Conservation (phyloP, 176 grass and related monocot genomes). For the Zizania latifolia region DNA sequence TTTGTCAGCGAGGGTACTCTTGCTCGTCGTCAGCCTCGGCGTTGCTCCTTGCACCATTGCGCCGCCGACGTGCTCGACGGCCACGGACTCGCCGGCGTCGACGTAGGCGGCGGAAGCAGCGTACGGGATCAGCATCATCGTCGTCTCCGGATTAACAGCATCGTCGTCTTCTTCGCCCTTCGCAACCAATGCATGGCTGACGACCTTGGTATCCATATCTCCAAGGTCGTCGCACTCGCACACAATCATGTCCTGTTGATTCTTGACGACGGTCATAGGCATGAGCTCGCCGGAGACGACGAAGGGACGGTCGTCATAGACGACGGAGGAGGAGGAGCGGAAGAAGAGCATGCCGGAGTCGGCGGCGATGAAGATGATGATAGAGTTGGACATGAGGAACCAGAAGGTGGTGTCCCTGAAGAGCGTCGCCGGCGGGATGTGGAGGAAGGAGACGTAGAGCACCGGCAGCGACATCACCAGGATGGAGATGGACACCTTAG, state of each 20-base stretch:
- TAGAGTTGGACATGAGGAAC: conserved; percentile 98
- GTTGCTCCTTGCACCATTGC: not conserved
- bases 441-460: conserved; percentile 90
- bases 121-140: not conserved
- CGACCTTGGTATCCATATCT: not conserved
- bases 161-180: not conserved
- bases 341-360: conserved; percentile 74
- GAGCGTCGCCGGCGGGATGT: conserved; percentile 59
- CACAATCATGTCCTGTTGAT: not conserved
- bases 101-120: not conserved
- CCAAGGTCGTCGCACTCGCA: not conserved
- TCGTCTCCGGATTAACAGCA: not conserved
- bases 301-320: conserved; percentile 5
- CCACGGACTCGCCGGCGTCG: not conserved
- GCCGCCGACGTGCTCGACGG: not conserved
- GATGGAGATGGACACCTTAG: conserved; percentile 77
- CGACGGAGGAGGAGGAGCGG: conserved; percentile 7
- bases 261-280: not conserved
- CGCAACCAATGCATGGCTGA: conserved; percentile 14
- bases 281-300: not conserved
- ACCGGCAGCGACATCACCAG: conserved; percentile 70
- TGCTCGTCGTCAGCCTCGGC: conserved; percentile 12
- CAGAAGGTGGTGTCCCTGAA: conserved; percentile 94
- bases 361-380: conserved; percentile 79
- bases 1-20: not conserved